Conservation (phyloP, 169 alveolate species). For the Fabrea salina region DNA sequence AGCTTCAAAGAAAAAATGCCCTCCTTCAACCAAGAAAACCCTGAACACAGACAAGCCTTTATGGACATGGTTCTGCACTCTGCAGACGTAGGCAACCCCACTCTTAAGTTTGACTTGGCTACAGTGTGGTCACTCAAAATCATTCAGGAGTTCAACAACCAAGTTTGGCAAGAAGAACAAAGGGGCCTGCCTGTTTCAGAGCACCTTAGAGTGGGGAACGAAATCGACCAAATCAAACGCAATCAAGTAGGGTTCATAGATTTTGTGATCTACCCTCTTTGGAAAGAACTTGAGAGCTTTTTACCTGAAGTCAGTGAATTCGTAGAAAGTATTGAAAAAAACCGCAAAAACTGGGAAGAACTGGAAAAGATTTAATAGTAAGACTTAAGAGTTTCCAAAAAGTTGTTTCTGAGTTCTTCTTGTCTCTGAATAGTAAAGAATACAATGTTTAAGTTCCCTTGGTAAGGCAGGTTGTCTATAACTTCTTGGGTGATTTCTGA, state of each 20-base stretch:
- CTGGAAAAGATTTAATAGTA: slow-evolving; percentile 9
- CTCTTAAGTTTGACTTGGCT: slow-evolving; percentile 10
- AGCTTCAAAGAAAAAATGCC: slow-evolving; percentile 4
- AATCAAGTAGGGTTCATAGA: slow-evolving; percentile 31
- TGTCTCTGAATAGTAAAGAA: not conserved
- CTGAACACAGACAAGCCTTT: not conserved
- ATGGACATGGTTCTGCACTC: slow-evolving; percentile 25
- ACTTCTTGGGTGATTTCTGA: no score
- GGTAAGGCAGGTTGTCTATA: no score
- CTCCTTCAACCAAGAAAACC: not conserved
- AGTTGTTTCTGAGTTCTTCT: no score
- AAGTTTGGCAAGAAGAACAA: slow-evolving; percentile 12
- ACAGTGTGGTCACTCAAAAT: slow-evolving; percentile 28
- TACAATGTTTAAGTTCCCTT: not conserved
- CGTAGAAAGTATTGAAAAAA: not conserved
- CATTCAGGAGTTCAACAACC: slow-evolving; percentile 13
- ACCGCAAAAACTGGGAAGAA: slow-evolving; percentile 7
- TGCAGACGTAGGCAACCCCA: slow-evolving; percentile 27
- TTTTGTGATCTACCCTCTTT: slow-evolving; percentile 1
- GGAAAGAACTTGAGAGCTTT: not conserved
- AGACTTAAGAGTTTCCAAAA: not conserved
- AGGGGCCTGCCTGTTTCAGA: slow-evolving; percentile 20
- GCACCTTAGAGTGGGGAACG: slow-evolving; percentile 19
- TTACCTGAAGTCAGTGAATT: not conserved
- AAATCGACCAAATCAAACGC: slow-evolving; percentile 3